Percentiles rank a stretch among this genome's conserved stretches.
Conservation (phyloP, 2,329 filamentous ascomycete species). For the Chrysosporium queenslandicum region DNA sequence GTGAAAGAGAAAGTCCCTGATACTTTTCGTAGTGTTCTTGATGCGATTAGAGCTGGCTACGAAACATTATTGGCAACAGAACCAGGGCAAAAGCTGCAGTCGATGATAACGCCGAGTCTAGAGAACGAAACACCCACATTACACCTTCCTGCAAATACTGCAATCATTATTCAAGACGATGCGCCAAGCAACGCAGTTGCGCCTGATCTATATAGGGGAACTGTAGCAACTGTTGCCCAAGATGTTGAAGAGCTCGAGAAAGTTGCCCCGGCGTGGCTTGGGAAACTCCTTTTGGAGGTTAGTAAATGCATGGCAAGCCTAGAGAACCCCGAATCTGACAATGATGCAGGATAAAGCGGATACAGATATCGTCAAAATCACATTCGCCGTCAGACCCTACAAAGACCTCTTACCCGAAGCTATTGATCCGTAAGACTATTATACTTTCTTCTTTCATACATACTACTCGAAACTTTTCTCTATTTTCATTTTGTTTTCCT, state of each 20-base stretch:
- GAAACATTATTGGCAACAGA: conserved; percentile 34
- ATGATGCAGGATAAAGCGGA: conserved; percentile 1
- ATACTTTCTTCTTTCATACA: background rate
- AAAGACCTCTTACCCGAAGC: conserved; percentile 65
- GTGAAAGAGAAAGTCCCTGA: conserved; percentile 34
- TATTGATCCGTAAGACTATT: conserved; percentile 52
- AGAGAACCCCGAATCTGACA: conserved; percentile 2
- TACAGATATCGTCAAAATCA: conserved; percentile 66
- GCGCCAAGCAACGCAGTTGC: conserved; percentile 53
- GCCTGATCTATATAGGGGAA: conserved; percentile 84
- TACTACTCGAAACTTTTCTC: background rate
- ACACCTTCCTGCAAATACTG: conserved; percentile 41
- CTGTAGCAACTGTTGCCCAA: conserved; percentile 63
- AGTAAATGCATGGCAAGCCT: no score
- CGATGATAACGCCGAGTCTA: conserved; percentile 35
- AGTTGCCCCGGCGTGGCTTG: conserved; percentile 81
- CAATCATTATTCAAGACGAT: conserved; percentile 57
- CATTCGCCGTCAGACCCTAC: conserved; percentile 78
- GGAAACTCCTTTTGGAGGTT: conserved; percentile 68
- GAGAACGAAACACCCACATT: conserved; percentile 39
- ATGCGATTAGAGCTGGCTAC: conserved; percentile 39
- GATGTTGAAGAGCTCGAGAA: conserved; percentile 79
- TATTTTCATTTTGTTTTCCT: background rate
- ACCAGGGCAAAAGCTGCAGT: conserved; percentile 29
- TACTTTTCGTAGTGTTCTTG: conserved; percentile 39